Conservation (phyloP, 352 stramenopile species). For the Phytophthora sojae region DNA sequence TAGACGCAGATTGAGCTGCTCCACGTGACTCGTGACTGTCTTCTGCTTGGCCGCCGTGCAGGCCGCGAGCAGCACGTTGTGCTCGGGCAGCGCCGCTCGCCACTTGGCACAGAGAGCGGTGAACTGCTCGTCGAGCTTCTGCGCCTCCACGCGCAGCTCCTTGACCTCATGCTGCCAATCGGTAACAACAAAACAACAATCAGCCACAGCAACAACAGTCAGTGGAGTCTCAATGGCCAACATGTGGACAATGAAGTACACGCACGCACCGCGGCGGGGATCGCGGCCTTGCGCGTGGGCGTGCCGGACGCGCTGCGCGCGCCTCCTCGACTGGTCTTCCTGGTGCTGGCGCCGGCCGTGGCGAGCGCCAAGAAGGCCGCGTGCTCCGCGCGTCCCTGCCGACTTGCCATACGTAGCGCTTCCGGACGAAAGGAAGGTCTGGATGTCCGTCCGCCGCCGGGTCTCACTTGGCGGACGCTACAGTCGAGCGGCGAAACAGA, state of each 20-base stretch:
- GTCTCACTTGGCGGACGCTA: slow-evolving; percentile 9
- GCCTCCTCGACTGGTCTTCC: slow-evolving; percentile 5
- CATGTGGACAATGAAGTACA: background rate
- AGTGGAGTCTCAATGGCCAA: background rate
- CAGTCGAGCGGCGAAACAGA: background rate
- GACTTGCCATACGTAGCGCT: slow-evolving; percentile 13
- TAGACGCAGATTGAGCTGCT: slow-evolving; percentile 55
- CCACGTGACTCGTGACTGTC: slow-evolving; percentile 49
- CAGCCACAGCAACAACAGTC: slow-evolving; percentile 6
- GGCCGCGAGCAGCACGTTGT: slow-evolving; percentile 44
- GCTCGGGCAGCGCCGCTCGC: slow-evolving; percentile 44
- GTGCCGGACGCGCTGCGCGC: slow-evolving; percentile 17
- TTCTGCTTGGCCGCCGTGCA: slow-evolving; percentile 65
- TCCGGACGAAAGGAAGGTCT: too few species aligned
- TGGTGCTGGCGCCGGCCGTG: slow-evolving; percentile 1
- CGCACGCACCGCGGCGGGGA: slow-evolving; percentile 32
- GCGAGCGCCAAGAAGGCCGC: slow-evolving; percentile 23
- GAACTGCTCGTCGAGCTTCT: slow-evolving; percentile 46
- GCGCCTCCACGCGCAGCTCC: slow-evolving; percentile 47
- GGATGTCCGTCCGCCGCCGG: too few species aligned
- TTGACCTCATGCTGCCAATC: slow-evolving; percentile 57
- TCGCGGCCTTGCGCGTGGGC: slow-evolving; percentile 28
- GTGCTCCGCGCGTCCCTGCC: slow-evolving; percentile 10
- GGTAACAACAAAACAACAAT: slow-evolving; percentile 1
- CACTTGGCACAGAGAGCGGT: slow-evolving; percentile 51